These are phyloP conservation scores for Tagetes erecta DNA, from an alignment of 129 eudicot genomes.

Conservation along the genomic window DNA sequence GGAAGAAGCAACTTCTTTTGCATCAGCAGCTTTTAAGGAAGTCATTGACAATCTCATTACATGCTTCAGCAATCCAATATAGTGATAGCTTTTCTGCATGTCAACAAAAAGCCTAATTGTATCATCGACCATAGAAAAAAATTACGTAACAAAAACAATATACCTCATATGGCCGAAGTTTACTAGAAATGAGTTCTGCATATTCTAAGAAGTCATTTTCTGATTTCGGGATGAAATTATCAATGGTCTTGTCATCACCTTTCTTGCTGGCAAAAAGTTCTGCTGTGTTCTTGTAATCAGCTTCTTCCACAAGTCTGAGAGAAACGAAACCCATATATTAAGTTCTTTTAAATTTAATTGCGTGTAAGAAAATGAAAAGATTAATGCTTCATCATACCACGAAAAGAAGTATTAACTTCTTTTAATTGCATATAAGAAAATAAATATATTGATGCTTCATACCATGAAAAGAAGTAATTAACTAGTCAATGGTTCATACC, in stretches of 20 bases:
- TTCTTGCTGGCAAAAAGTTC: conserved; percentile 71
- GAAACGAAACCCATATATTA: not conserved
- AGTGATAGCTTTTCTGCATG: conserved; percentile 90
- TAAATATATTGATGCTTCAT: not conserved
- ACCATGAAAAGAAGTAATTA: not conserved
- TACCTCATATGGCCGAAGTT: conserved; percentile 86
- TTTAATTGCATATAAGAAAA: not conserved
- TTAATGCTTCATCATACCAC: not conserved
- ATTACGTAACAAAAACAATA: conserved; percentile 7
- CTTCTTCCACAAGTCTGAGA: conserved; percentile 92
- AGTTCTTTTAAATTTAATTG: not conserved
- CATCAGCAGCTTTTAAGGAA: conserved; percentile 81
- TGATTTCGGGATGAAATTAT: conserved; percentile 79
- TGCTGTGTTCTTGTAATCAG: conserved; percentile 80
- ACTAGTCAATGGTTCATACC: conserved; percentile 39
- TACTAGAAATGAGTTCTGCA: conserved; percentile 74
- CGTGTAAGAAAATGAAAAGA: not conserved
- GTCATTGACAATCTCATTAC: conserved; percentile 92
- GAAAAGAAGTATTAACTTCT: not conserved
- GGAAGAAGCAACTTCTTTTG: conserved; percentile 90
- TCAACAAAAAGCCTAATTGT: not conserved
- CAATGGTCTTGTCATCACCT: conserved; percentile 63
- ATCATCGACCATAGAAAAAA: not conserved
- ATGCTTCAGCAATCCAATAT: conserved; percentile 78
- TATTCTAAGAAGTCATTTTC: conserved; percentile 82